Conservation (phyloP, 208 protist species). For the Leishmania arabica region DNA sequence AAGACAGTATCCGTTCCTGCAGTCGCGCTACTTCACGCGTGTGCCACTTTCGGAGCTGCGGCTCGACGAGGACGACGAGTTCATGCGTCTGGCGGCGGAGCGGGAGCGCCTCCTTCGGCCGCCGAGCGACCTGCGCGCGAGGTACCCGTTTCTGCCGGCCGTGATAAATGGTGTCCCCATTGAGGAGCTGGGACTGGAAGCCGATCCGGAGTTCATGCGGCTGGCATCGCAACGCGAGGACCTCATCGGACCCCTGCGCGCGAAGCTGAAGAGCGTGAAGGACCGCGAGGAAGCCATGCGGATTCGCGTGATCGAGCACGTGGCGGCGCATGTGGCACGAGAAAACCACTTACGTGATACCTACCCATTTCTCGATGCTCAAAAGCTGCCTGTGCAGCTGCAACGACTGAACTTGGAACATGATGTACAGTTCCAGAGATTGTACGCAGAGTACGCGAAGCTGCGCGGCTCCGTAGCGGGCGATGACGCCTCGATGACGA, state of each 20-base stretch:
- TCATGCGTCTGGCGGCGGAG: constrained; percentile 39
- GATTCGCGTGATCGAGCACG: constrained; percentile 34
- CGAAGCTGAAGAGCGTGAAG: constrained; percentile 41
- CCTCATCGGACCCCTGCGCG: constrained; percentile 45
- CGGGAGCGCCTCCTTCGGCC: constrained; percentile 41
- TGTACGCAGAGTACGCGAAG: constrained; percentile 34
- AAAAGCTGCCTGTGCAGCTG: constrained; percentile 40
- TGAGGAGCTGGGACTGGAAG: constrained; percentile 51
- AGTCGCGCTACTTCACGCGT: constrained; percentile 12
- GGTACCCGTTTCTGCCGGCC: constrained; percentile 57
- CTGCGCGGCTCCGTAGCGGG: constrained; percentile 20
- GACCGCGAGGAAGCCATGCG: constrained; percentile 56
- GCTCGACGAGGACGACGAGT: constrained; percentile 46
- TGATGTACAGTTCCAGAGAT: constrained; percentile 29
- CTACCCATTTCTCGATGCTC: constrained; percentile 42
- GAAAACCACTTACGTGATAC: constrained; percentile 40
- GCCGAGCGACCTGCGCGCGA: constrained; percentile 43
- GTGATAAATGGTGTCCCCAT: constrained; percentile 54
- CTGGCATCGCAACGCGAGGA: constrained; percentile 66
- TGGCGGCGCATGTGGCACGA: constrained; percentile 31
- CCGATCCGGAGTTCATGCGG: constrained; percentile 54
- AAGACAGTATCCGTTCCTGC: constrained; percentile 53
- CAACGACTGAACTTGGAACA: constrained; percentile 40
- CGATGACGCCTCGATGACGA: constrained; percentile 19
- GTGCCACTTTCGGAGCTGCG: constrained; percentile 30